These are phyloP conservation scores for Trametes villosa DNA, from an alignment of 768 basidiomycete species.

Conservation along the genomic window DNA sequence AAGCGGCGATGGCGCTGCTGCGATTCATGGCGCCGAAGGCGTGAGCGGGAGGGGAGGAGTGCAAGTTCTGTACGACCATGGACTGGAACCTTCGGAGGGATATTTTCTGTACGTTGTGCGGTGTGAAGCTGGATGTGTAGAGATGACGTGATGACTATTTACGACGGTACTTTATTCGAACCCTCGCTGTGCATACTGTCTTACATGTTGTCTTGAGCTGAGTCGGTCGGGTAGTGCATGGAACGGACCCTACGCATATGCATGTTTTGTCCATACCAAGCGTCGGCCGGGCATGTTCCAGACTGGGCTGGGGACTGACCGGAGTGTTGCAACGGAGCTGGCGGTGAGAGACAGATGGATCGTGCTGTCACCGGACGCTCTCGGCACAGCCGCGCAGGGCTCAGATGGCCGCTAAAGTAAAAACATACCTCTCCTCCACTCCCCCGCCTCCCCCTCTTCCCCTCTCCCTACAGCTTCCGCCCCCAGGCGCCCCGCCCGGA, in stretches of 20 bases:
- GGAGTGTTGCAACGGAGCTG: not conserved
- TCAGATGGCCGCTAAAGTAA: conserved; percentile 12
- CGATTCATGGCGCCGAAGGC: conserved; percentile 26
- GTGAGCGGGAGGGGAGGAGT: not conserved
- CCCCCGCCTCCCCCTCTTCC: not conserved
- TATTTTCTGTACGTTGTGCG: conserved; percentile 8
- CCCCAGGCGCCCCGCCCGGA: not conserved
- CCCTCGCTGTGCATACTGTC: conserved; percentile 1
- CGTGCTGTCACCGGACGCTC: conserved; percentile 1
- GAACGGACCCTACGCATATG: not conserved
- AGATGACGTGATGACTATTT: conserved; percentile 22
- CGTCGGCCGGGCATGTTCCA: conserved; percentile 5
- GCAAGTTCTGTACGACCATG: conserved; percentile 6
- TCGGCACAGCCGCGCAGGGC: conserved; percentile 13
- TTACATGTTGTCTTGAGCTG: conserved; percentile 17
- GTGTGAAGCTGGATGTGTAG: not conserved
- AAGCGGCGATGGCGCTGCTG: conserved; percentile 29
- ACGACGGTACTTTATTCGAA: conserved; percentile 19
- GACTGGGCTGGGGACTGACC: not conserved
- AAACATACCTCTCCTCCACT: conserved; percentile 7
- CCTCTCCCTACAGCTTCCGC: not conserved
- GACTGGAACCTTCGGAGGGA: conserved; percentile 12
- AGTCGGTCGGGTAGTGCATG: not conserved
- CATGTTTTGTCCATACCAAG: not conserved
- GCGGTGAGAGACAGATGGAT: not conserved